A percentile compares a stretch with the other conserved stretches of the same genome.
Evolutionary conservation across 2,329 filamentous ascomycete genomes (phyloP).

Genomic region (Raffaelea ambrosiae): DNA sequence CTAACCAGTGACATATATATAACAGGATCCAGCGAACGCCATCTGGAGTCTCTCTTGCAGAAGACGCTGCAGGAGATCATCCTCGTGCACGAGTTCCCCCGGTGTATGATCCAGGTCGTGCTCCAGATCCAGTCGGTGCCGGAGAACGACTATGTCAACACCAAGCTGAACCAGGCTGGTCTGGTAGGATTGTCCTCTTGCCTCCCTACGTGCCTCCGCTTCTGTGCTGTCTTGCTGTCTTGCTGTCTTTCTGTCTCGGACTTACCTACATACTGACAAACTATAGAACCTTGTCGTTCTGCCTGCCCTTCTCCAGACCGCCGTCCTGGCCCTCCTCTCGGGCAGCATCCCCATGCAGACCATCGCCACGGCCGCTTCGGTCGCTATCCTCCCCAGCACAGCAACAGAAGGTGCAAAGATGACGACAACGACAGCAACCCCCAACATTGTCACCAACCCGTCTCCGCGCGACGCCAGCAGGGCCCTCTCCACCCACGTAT

Average conservation of each 20-base stretch:
- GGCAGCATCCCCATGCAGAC: slow-evolving; percentile 73
- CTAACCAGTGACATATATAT: slow-evolving; percentile 18
- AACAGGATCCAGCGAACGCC: slow-evolving; percentile 63
- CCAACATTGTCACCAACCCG: slow-evolving; percentile 46
- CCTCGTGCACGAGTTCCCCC: slow-evolving; percentile 65
- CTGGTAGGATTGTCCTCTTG: slow-evolving; percentile 33
- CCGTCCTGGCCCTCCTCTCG: slow-evolving; percentile 69
- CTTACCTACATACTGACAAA: background rate
- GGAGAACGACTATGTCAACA: slow-evolving; percentile 55
- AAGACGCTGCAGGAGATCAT: slow-evolving; percentile 66
- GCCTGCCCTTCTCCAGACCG: slow-evolving; percentile 72
- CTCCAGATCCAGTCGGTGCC: slow-evolving; percentile 68
- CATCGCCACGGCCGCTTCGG: slow-evolving; percentile 56
- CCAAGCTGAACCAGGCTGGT: slow-evolving; percentile 50
- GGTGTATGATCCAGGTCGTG: slow-evolving; percentile 70
- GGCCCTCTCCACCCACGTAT: slow-evolving; percentile 68
- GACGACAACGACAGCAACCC: slow-evolving; percentile 15
- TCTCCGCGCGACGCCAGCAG: slow-evolving; percentile 51
- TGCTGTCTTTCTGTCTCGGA: background rate
- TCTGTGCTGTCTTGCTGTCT: background rate
- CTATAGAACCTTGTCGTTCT: slow-evolving; percentile 67
- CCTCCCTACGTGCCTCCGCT: background rate
- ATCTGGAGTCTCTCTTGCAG: slow-evolving; percentile 71
- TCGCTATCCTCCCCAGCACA: slow-evolving; percentile 54
- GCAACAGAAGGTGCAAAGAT: slow-evolving; percentile 29